Evolutionary conservation across 441 rosid species (phyloP), one percentile per base, ranked within the genome.

Genomic region (Pelargonium myrrhifolium): DNA sequence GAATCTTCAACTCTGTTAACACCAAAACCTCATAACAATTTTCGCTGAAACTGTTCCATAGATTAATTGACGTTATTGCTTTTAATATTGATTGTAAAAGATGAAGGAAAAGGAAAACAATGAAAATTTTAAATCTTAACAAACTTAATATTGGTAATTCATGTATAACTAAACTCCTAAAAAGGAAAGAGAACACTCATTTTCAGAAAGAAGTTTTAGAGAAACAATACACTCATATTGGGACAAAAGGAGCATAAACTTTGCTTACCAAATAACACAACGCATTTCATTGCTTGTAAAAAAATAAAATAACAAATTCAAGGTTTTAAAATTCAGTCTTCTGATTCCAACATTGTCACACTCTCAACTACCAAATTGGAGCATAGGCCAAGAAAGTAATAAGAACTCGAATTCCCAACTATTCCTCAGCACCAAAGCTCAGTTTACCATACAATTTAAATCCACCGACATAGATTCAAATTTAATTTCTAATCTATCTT

Each of bases 1-100:
- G 73, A 78, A 69, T 77, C 72, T 78, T 75, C 76, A 31, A 68
- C 65, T 66, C 79, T 67, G 79, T 71, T 62, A 77, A 61, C 78
- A 79, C 75, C 62, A 62, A 53, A n/a, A 55, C 66, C 18, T 53
- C 42, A 66, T 42, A 75, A 40, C 62, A 9, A 67, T 22, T 24
- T 12, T 17, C 22, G 39, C 64, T 22, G 35, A 60, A 12, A 60
- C 35, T 60, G 64, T 60, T 26, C n/a, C n/a, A 60, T 22, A 60
- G 0, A 26, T 10, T 22, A 26, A 11, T 60, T 60, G 39, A 60
- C 17, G 9, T 2, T 60, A 11, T 60, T 17, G 60, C 64, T 60
- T 14, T n/a, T n/a, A 24, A 24, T 18, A 7, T 2, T n/a, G 17
- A 10, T 10, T 47, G 14, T 47, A n/a, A n/a, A 12, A 4, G 15